A percentile compares a stretch with the other conserved stretches of the same genome.
These are phyloP conservation scores for Colletotrichum sp. DNA, from an alignment of 2,329 filamentous ascomycete species.

Conservation along the genomic window DNA sequence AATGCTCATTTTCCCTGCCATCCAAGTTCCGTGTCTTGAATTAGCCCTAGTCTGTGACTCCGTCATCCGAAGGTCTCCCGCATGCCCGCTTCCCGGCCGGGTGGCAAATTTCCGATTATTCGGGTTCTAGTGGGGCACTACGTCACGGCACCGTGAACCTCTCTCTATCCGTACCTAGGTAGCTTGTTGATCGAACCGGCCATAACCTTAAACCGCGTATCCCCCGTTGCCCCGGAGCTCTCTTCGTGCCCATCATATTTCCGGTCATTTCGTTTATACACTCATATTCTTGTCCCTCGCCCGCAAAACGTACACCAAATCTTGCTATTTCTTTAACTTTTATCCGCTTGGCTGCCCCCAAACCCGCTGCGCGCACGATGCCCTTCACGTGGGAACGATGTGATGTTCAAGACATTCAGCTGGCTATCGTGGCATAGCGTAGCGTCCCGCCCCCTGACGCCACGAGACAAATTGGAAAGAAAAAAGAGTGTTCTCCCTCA, in stretches of 20 bases:
- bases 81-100: background rate
- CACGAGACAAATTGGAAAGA: background rate
- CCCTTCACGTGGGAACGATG: background rate
- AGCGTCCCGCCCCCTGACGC: background rate
- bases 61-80: background rate
- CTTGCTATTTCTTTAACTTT: background rate
- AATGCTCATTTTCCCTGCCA: background rate
- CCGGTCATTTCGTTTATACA: background rate
- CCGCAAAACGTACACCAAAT: background rate
- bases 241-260: background rate
- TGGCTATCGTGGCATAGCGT: background rate
- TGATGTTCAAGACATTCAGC: background rate
- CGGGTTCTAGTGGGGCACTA: constrained; percentile 9
- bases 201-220: background rate
- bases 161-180: background rate
- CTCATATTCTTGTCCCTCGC: background rate
- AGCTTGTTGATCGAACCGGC: background rate
- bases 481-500: background rate
- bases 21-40: background rate
- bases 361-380: background rate
- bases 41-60: background rate
- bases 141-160: constrained; percentile 4
- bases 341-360: background rate
- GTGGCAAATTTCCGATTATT: constrained; percentile 4
- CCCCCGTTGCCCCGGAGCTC: background rate